phyloP scores from a whole-genome alignment of 768 basidiomycete species.

The Chiua virens region DNA sequence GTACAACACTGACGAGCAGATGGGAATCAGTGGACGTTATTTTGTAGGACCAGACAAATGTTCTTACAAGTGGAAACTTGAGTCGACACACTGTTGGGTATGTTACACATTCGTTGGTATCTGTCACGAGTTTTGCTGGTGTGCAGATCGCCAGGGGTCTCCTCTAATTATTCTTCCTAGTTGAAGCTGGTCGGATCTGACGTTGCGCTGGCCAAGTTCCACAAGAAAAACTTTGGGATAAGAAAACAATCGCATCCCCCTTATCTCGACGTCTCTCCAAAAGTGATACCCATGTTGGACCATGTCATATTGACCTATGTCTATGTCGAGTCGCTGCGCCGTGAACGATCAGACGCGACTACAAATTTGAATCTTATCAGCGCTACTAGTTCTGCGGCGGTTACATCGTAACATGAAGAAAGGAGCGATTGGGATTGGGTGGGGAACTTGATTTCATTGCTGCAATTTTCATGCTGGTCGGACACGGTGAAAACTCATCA shows the following conservation, averaged over 20 bases:
- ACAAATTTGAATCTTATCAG: too few relatives aligned
- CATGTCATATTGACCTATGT: conserved; percentile 28
- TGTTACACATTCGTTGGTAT: neutral
- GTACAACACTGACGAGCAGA: neutral
- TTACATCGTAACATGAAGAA: too few relatives aligned
- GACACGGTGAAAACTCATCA: too few relatives aligned
- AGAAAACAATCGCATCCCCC: conserved; percentile 21
- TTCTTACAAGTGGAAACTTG: conserved; percentile 36
- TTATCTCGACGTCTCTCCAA: conserved; percentile 26
- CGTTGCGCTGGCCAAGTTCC: conserved; percentile 18
- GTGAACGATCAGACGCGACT: conserved; percentile 8
- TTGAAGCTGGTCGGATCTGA: conserved; percentile 19
- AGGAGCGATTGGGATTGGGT: too few relatives aligned
- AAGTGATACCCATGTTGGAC: conserved; percentile 23
- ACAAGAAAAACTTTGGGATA: conserved; percentile 25
- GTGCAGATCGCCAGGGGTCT: neutral
- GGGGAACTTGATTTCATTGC: too few relatives aligned
- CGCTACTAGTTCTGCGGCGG: too few relatives aligned
- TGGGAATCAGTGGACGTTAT: conserved; percentile 27
- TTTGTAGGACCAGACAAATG: conserved; percentile 34
- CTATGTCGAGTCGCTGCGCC: conserved; percentile 27
- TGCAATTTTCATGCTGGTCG: too few relatives aligned
- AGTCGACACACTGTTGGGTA: conserved; percentile 28
- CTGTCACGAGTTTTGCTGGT: neutral
- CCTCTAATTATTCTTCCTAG: conserved; percentile 5